Base-by-base conservation (phyloP, 1,139 yeast species). In the Suhomyces maxii region DNA sequence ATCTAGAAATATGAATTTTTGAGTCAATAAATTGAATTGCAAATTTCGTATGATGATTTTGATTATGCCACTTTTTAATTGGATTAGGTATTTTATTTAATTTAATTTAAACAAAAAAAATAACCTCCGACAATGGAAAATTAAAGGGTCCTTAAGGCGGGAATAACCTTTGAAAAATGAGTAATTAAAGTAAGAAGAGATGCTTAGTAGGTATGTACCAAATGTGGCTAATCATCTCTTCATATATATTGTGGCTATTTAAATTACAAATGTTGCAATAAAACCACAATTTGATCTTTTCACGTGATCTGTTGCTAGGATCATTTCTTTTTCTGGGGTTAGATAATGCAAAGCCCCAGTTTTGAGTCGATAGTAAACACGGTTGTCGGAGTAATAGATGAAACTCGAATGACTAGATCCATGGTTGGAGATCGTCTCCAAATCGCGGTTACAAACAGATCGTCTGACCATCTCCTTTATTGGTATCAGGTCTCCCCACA, bases 211-310 rank as follows among this genome's bases (percentile, higher is more conserved):
- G 18, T 26, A 31, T 28, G 39, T 39, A 28, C 18, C 2, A 25
- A 35, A 31, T 44, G 44, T 40, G 47, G 41, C 45, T 23, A 40
- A 18, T 18, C 23, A 18, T 18, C 4, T 18, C 3, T 18, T 18
- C 23, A 18, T 18, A 18, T 18, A 18, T 18, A 18, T 18, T 18
- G 23, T 18, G 23, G 23, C 23, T 18, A 18, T 18, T 18, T 18
- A 18, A 18, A 40, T 40, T 38, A 28, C 32, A 33, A 28, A 48
- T 50, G 52, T 48, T 50, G 52, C 52, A 46, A 48, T 46, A 26
- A 23, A 40, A 46, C 53, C 53, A 48, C 53, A 48, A 46, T 50
- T 50, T 44, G 48, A 44, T 31, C 39, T 48, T 47, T 45, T 37
- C 53, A 50, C 53, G 53, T 50, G 53, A 47, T 35, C 26, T 34